Evolutionary conservation across 352 stramenopile species (phyloP).

Genomic region (Globisporangium paddicum): DNA sequence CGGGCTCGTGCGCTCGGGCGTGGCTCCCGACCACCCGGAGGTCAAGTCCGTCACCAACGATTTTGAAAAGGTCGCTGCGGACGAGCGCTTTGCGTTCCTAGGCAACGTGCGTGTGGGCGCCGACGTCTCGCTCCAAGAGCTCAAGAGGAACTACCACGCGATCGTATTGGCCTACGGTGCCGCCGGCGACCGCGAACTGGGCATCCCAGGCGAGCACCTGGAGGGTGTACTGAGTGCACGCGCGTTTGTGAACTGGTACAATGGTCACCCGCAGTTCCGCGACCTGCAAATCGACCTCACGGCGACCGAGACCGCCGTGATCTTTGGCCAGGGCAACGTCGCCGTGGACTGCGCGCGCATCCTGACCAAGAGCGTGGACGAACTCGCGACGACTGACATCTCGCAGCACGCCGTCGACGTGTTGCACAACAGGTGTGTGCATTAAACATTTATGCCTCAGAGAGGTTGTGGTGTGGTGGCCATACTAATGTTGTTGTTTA

Average conservation of each 20-base stretch:
- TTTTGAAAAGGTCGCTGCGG: constrained; percentile 89
- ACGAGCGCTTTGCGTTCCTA: constrained; percentile 84
- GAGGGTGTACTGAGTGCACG: constrained; percentile 80
- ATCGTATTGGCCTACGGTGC: constrained; percentile 96
- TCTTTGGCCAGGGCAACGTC: constrained; percentile 98
- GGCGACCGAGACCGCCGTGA: constrained; percentile 77
- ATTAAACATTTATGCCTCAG: too few species aligned
- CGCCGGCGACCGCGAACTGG: constrained; percentile 84
- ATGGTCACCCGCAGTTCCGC: constrained; percentile 94
- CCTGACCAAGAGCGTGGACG: constrained; percentile 87
- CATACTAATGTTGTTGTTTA: not conserved
- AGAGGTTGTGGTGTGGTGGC: not conserved
- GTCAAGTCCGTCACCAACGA: constrained; percentile 98
- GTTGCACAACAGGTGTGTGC: constrained; percentile 46
- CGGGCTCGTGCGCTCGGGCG: constrained; percentile 95
- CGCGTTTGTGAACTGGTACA: constrained; percentile 99
- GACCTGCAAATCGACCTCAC: constrained; percentile 76
- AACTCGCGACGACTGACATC: constrained; percentile 93
- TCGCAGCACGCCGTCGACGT: constrained; percentile 84
- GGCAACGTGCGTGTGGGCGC: constrained; percentile 87
- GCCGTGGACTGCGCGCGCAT: constrained; percentile 96
- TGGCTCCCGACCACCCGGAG: constrained; percentile 97
- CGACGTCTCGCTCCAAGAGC: constrained; percentile 84
- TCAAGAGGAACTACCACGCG: constrained; percentile 91
- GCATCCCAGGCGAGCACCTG: constrained; percentile 81